phyloP scores from a whole-genome alignment of 805 yeast genomes.

The Phaffomyces thermotolerans region DNA sequence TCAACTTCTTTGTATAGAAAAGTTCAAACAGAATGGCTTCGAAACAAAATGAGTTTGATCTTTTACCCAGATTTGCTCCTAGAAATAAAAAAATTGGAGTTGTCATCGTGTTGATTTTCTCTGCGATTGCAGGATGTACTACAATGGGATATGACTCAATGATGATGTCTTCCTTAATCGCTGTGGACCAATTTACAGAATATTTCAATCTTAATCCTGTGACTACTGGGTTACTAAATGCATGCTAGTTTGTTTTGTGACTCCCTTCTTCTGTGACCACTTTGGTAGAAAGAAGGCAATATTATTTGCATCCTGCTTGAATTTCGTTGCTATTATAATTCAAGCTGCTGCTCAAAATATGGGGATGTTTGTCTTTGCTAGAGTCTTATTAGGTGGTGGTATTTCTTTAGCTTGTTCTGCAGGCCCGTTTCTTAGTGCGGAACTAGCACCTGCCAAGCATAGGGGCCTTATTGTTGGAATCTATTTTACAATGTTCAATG shows the following conservation, averaged over 20 bases:
- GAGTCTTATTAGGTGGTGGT: conserved; percentile 9
- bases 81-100: conserved; percentile 1
- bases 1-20: too few relatives aligned
- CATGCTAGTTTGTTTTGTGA: conserved; percentile 1
- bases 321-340: conserved; percentile 5
- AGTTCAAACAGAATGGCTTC: conserved; percentile 1
- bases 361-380: conserved; percentile 10
- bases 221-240: conserved; percentile 8
- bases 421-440: conserved; percentile 7
- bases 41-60: neutral
- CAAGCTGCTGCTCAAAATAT: conserved; percentile 10
- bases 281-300: conserved; percentile 12
- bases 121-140: conserved; percentile 9
- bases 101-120: conserved; percentile 1
- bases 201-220: conserved; percentile 6
- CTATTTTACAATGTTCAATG: too few relatives aligned
- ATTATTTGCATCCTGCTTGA: neutral
- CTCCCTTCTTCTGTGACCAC: conserved; percentile 4
- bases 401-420: conserved; percentile 5
- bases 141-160: conserved; percentile 11
- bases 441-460: conserved; percentile 19
- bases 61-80: conserved; percentile 5
- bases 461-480: conserved; percentile 3
- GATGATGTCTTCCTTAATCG: conserved; percentile 12
- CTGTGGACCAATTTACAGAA: conserved; percentile 10